Conservation (phyloP, 2,329 filamentous ascomycete genomes). For the Ophiostoma ulmi region DNA sequence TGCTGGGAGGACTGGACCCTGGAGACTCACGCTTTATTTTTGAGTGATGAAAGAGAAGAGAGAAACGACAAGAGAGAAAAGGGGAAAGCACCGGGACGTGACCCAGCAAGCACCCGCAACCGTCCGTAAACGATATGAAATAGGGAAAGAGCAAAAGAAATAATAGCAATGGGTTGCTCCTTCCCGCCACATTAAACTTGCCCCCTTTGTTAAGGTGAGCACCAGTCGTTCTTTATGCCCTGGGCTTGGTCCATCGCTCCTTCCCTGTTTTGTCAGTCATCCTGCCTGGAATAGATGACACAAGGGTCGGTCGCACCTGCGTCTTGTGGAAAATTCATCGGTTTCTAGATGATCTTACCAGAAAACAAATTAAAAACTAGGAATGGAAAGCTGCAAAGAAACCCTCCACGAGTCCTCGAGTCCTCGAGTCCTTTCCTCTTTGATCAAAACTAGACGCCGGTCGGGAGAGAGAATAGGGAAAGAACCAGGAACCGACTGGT, state of each 20-base stretch:
- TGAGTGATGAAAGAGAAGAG: not conserved
- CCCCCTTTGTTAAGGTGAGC: not conserved
- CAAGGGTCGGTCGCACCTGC: slow-evolving; percentile 2
- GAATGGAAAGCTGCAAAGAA: not conserved
- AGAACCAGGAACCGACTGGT: slow-evolving; percentile 3
- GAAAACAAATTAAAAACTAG: not conserved
- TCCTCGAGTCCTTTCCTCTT: slow-evolving; percentile 2
- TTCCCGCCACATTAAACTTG: not conserved
- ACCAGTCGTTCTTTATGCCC: not conserved
- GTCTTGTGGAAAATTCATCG: not conserved
- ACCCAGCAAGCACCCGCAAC: not conserved
- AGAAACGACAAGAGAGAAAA: not conserved
- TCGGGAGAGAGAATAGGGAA: slow-evolving; percentile 11
- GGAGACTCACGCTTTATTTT: not conserved
- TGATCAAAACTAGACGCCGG: not conserved
- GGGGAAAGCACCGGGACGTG: slow-evolving; percentile 4
- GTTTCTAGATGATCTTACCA: not conserved
- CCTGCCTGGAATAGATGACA: not conserved
- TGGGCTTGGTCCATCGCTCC: slow-evolving; percentile 1
- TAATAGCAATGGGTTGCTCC: not conserved
- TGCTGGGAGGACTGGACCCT: not conserved
- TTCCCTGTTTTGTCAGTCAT: not conserved
- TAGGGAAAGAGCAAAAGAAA: not conserved
- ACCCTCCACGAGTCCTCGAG: not conserved
- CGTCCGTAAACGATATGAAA: not conserved